Evolutionary conservation across 2,329 filamentous ascomycete genomes (phyloP), one percentile per base, ranked within the genome.

Genomic region (Fonsecaea nubica): DNA sequence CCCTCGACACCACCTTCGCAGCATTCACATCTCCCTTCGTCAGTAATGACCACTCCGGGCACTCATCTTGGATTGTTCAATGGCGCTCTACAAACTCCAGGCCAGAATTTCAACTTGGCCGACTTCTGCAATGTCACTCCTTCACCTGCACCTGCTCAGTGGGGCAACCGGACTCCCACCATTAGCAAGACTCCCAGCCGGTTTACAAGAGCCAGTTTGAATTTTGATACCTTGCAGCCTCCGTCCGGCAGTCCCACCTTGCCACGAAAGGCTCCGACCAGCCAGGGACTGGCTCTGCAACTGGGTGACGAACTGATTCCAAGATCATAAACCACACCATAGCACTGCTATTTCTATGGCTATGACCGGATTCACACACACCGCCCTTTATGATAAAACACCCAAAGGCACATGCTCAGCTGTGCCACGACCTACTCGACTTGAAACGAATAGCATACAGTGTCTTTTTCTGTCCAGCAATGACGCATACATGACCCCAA

Each of bases 71-170:
- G 93, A 88, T 25, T 96, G 88, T 64, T 96, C 89, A 32, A 92
- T 94, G 87, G 94, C 95, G 87, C 89, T 53, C 84, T 85, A 57
- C 85, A 89, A 59, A 98, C 94, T 0, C 94, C 94, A 0, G 90
- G 90, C 15, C 91, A 93, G 75, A 87, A 84, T 58, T 96, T 98
- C 79, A 96, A 98, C 81, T 96, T 98, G 80, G 88, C 93, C 60
- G 95, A 99, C 76, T 99, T 97, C 79, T 90, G 98, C 76, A 97
- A 98, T 80, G 94, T 98, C 77, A 97, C 95, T 6, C 95, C 95
- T 0, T 97, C 92, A 75, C 95, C 95, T 21, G 95, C 92, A 32
- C 95, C 97, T 80, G 92, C 89, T 72, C 86, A 89, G 9, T 97
- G 93, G 91, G 78, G 78, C 63, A 81, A 80, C 36, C 82, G 85